Evolutionary conservation across 176 grass and related monocot species (phyloP), one percentile per base, ranked within the genome.

Genomic region (Aegilops speltoides): DNA sequence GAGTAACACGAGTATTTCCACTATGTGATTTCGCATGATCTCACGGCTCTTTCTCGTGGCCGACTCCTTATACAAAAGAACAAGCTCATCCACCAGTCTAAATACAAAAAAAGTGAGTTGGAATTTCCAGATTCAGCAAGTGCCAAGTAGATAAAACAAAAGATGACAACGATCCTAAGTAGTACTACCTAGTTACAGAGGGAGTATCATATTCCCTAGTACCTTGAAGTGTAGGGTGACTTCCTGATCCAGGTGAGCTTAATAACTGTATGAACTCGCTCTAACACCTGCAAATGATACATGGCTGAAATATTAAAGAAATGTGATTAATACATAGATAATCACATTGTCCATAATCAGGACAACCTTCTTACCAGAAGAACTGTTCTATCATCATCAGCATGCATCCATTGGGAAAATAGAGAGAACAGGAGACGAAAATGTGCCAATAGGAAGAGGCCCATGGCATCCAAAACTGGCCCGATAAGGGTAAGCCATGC

Each of bases 321-420:
- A 16, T 6, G 1, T 79, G 10, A 50, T 22, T 63, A 24, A 31
- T 70, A 15, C 14, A 64, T n/a, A 54, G 40, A 69, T 31, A 78
- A 41, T 7, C 54, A 6, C 25, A 50, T 43, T 45, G 13, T 24
- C 0, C 22, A 57, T 20, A 36, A 23, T 26, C 1, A 60, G 59
- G 28, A 48, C 7, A 57, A 7, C 3, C 10, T 78, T 4, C 81
- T 83, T 96, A 98, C 97, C 84, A 94, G 82, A 48, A 85, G 41
- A 94, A 94, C 85, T 19, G 92, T 94, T 79, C 86, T 85, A 84
- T 94, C 94, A 87, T 98, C 97, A 89, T 96, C 94, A 59, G 80
- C 79, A 88, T 98, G 97, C 76, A 98, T 90, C 94, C 94, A 98
- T 50, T 91, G 88, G 60, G 96, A 96, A 84, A 98, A 98, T 64